Conservation (phyloP, 1,284 basidiomycete species). For the Mycosarcoma maydis region DNA sequence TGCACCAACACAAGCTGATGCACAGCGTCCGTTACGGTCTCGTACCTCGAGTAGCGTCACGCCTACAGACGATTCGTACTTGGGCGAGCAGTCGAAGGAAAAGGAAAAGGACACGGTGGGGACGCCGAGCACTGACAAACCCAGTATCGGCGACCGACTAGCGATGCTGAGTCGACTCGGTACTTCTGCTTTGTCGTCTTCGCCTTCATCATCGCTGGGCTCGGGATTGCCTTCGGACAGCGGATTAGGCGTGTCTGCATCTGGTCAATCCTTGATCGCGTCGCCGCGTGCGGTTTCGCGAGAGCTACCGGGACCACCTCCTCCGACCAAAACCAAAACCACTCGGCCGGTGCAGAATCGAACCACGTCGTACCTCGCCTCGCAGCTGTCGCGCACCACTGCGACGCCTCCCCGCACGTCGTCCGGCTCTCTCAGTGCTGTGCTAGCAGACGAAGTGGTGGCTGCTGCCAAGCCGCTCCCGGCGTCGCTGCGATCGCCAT, state of each 20-base stretch:
- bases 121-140: conserved; percentile 3
- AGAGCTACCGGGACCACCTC: conserved; percentile 29
- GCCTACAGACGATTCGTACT: conserved; percentile 6
- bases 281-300: conserved; percentile 16
- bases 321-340: conserved; percentile 26
- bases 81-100: conserved; percentile 10
- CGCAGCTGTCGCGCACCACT: conserved; percentile 1
- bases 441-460: background rate
- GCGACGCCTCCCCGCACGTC: background rate
- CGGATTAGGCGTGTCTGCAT: too few species aligned
- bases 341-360: too few species aligned
- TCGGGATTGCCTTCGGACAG: conserved; percentile 3
- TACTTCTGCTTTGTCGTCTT: conserved; percentile 7
- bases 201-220: conserved; percentile 11
- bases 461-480: conserved; percentile 19
- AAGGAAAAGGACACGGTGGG: background rate
- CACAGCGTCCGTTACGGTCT: background rate
- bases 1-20: background rate
- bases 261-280: background rate
- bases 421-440: background rate
- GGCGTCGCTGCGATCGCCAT: conserved; percentile 56
- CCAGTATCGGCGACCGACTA: conserved; percentile 64
- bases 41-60: background rate
- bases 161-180: conserved; percentile 70
- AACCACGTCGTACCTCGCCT: conserved; percentile 13